Base-by-base conservation (phyloP, 805 yeast species). In the Yamadazyma laniorum region DNA sequence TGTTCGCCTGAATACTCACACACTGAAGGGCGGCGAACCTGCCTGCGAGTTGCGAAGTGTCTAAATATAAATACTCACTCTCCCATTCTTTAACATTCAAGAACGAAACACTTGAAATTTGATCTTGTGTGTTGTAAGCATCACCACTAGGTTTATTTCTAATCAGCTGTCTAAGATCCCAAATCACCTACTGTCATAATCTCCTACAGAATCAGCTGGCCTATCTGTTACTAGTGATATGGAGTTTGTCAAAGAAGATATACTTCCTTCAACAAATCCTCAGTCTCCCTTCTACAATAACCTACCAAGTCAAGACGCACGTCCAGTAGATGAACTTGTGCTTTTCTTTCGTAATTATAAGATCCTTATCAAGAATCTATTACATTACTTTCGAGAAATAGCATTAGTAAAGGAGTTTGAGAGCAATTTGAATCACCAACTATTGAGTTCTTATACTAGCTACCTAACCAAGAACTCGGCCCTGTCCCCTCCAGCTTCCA, bases 341-440 rank as follows among this genome's bases (percentile, higher is more conserved):
- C 43, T 40, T 16, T 67, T 58, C 44, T 68, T 68, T 59, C 65
- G 63, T 50, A 55, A 54, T 35, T 68, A 72, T 67, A 67, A 66
- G 48, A 56, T 55, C 36, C 61, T 67, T 37, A 63, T 68, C 42
- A 58, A 58, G 42, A 55, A 69, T 7, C 48, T 68, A 35, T 53
- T 64, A 6, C 52, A 58, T 35, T 68, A 68, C 44, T 53, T 64
- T 31, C 63, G 58, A 41, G 73, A 77, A 48, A 58, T 74, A 40
- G 57, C 72, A 25, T 56, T 75, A 36, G 74, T 75, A 39, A 75
- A 74, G 52, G 77, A 68, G 45, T 68, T 77, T 50, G 59, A 53
- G 26, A 47, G 59, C 11, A 57, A 66, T 47, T 49, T 68, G 37
- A 60, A 60, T 35, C 55, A 52, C 37, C 74, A 68, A 48, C 47